phyloP scores from a whole-genome alignment of 2,329 filamentous ascomycete species.

The Monosporascus sp. region DNA sequence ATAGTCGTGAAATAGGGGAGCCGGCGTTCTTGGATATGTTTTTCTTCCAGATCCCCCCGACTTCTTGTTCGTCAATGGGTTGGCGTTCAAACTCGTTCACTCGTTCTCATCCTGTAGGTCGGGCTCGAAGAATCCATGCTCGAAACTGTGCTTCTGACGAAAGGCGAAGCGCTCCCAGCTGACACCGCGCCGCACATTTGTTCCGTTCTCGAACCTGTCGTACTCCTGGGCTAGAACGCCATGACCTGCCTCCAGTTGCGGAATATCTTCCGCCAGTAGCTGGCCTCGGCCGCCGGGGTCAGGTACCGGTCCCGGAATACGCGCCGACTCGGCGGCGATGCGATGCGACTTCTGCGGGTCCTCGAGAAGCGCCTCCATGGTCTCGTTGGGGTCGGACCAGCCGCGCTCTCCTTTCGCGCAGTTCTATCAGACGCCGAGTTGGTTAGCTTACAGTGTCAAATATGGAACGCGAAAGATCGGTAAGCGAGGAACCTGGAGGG shows the following conservation, averaged over 20 bases:
- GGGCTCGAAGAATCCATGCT: constrained; percentile 15
- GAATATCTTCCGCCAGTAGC: constrained; percentile 42
- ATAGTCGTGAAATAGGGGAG: no score
- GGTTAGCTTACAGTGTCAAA: background rate
- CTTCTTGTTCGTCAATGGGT: no score
- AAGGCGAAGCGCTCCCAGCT: constrained; percentile 21
- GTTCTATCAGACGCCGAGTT: constrained; percentile 24
- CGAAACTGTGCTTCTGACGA: constrained; percentile 16
- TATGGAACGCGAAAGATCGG: no score
- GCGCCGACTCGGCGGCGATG: constrained; percentile 41
- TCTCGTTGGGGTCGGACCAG: constrained; percentile 31
- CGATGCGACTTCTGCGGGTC: constrained; percentile 38
- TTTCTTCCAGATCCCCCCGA: background rate
- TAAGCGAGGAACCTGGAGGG: background rate
- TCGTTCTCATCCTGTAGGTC: constrained; percentile 7
- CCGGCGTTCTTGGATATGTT: background rate
- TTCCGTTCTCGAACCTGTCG: constrained; percentile 10
- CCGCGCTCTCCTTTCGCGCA: constrained; percentile 43
- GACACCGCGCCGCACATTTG: constrained; percentile 18
- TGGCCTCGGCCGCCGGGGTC: constrained; percentile 48
- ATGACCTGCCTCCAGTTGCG: constrained; percentile 15
- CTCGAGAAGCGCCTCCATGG: constrained; percentile 35
- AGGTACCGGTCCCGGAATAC: constrained; percentile 48
- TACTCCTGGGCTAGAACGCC: constrained; percentile 16
- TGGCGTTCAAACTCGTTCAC: background rate